phyloP scores from a whole-genome alignment of 768 basidiomycete species.

The Tricholoma flavovirens region DNA sequence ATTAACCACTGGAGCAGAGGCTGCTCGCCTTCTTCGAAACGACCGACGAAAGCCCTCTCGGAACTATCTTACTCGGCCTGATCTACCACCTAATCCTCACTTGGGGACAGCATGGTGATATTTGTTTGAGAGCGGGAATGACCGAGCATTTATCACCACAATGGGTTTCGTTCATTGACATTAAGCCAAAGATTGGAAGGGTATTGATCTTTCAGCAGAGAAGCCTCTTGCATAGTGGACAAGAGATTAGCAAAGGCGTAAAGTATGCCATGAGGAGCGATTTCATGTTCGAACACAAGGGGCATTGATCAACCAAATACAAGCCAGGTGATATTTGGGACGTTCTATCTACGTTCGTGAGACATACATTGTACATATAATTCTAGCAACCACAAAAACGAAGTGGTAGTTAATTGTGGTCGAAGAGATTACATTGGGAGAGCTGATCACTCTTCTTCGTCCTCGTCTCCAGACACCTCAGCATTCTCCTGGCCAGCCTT shows the following conservation, averaged over 20 bases:
- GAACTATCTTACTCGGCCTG: too few species aligned
- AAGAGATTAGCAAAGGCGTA: neutral
- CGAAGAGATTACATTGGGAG: neutral
- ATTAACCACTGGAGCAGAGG: too few species aligned
- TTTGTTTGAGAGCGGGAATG: too few species aligned
- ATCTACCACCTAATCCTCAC: too few species aligned
- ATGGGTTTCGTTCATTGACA: neutral
- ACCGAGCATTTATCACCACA: too few species aligned
- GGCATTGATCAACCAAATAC: neutral
- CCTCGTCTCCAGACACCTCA: constrained; percentile 93
- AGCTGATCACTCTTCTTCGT: constrained; percentile 53
- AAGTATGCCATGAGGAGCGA: neutral
- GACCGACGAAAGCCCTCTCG: too few species aligned
- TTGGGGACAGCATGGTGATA: too few species aligned
- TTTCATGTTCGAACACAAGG: neutral
- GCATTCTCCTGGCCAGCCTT: constrained; percentile 91
- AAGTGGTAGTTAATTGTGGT: too few species aligned
- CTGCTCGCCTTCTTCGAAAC: too few species aligned
- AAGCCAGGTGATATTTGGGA: neutral
- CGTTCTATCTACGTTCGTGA: neutral
- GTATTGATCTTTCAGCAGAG: neutral
- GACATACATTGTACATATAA: neutral
- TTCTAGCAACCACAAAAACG: too few species aligned
- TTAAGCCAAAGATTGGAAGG: neutral
- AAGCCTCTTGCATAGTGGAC: neutral